Base-by-base conservation (phyloP, 768 basidiomycete species). In the Mycena galericulata region DNA sequence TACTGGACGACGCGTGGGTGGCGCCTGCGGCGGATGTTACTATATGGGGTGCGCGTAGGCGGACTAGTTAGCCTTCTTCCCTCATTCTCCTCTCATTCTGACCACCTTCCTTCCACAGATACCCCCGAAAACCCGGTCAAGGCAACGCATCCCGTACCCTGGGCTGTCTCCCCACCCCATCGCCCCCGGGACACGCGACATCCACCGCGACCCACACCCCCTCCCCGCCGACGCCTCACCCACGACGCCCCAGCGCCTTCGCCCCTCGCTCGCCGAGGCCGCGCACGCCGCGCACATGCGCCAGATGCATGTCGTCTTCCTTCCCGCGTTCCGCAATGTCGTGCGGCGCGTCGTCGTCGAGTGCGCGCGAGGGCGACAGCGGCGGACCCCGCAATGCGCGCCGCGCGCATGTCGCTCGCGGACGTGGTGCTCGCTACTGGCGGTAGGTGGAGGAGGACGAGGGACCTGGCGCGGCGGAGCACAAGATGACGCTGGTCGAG, bases 1-100 rank as follows among this genome's bases (percentile, higher is more conserved):
- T 94, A 53, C 78, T 94, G 22, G 92, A 94, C 62, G 93, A 93
- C 3, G 85, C 88, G 71, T 94, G 93, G 92, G 78, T 89, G 47
- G 90, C 86, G 55, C 93, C 92, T 12, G n/a, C n/a, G n/a, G 90
- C 89, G 0, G 93, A 94, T 75, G 83, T 88, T 93, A 86, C 86
- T n/a, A n/a, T 92, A 88, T 56, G 77, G 80, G 12, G 75, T 83
- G 62, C 69, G 71, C 6, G 76, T 79, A 64, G 82, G 75, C 32
- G 86, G 85, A 17, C 36, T 34, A 2, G 64, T 66, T 15, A 3
- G 59, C 41, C 41, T 59, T 81, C 77, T 71, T 79, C 76, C 62
- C 75, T 65, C 56, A 80, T 64, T 47, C 83, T 82, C 65, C 76
- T 62, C 68, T 71, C 61, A 60, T 20, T 5, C 45, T 29, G 11